A percentile compares a stretch with the other conserved stretches of the same genome.
phyloP scores from a whole-genome alignment of 2,329 filamentous ascomycete species.

The Ophiosphaerella herpotricha region DNA sequence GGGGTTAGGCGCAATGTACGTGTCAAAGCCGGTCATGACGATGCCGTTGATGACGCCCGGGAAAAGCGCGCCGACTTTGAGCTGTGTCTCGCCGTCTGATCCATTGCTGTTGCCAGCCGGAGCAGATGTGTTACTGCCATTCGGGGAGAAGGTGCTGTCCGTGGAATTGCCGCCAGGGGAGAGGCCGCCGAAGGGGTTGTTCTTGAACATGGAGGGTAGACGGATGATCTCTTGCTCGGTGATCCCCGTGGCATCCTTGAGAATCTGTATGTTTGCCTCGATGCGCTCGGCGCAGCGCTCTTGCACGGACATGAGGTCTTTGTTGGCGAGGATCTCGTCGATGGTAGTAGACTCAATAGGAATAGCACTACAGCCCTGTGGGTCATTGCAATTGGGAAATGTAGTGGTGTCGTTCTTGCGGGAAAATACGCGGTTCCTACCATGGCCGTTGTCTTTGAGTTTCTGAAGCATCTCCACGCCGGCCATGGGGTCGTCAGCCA shows the following conservation, averaged over 20 bases:
- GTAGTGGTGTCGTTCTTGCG: neutral
- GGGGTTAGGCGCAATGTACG: neutral
- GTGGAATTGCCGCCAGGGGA: no score
- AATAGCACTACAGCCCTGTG: no score
- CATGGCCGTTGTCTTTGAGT: neutral
- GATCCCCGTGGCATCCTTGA: neutral
- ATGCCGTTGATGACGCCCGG: neutral
- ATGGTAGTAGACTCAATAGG: neutral
- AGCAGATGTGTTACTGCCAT: neutral
- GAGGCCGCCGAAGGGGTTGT: neutral
- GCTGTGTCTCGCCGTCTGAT: no score
- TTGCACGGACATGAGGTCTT: no score
- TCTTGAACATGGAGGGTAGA: neutral
- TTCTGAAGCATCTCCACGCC: neutral
- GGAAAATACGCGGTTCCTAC: neutral
- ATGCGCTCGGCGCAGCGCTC: neutral
- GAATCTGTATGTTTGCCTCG: neutral
- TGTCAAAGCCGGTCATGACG: neutral
- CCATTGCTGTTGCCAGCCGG: no score
- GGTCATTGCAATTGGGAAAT: no score
- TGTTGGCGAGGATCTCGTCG: neutral
- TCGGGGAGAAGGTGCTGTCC: neutral
- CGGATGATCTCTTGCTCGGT: neutral
- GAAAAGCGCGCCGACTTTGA: neutral
- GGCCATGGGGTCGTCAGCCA: neutral